Evolutionary conservation across 305 asterid species (phyloP).

Genomic region (Coffea humblotiana): DNA sequence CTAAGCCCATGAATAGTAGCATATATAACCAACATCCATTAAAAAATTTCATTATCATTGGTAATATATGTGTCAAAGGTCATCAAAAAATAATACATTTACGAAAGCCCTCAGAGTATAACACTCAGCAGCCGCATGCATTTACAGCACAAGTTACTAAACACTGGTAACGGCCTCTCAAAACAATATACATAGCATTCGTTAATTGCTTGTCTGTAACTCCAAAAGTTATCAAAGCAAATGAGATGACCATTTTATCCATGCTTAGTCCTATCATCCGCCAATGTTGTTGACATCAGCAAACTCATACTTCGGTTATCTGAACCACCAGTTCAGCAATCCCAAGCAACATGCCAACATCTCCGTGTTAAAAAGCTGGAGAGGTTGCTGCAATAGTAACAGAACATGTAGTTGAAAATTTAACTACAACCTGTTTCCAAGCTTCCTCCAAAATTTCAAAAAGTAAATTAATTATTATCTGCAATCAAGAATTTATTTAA

Average conservation of each 20-base stretch:
- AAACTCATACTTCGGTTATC: conserved; percentile 79
- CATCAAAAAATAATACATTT: conserved; percentile 46
- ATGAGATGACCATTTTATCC: conserved; percentile 50
- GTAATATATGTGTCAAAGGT: conserved; percentile 26
- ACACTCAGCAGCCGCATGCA: conserved; percentile 49
- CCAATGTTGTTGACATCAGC: conserved; percentile 80
- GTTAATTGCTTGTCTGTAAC: conserved; percentile 44
- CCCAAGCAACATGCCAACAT: conserved; percentile 72
- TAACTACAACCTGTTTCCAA: conserved; percentile 59
- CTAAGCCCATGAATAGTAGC: conserved; percentile 6
- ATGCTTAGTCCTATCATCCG: conserved; percentile 65
- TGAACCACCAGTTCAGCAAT: conserved; percentile 83
- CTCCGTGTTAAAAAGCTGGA: conserved; percentile 70
- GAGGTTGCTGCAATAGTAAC: conserved; percentile 82
- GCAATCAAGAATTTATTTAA: conserved; percentile 24
- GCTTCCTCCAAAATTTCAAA: conserved; percentile 56
- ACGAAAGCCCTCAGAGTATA: conserved; percentile 47
- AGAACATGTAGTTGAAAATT: conserved; percentile 65
- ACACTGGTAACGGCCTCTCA: conserved; percentile 43
- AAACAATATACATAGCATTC: conserved; percentile 38
- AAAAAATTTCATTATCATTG: conserved; percentile 12
- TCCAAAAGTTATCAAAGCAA: conserved; percentile 39
- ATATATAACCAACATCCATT: conserved; percentile 7
- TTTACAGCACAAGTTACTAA: conserved; percentile 45
- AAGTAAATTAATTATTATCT: conserved; percentile 37